phyloP scores from a whole-genome alignment of 164 flowering plant species.

The Piper longum region DNA sequence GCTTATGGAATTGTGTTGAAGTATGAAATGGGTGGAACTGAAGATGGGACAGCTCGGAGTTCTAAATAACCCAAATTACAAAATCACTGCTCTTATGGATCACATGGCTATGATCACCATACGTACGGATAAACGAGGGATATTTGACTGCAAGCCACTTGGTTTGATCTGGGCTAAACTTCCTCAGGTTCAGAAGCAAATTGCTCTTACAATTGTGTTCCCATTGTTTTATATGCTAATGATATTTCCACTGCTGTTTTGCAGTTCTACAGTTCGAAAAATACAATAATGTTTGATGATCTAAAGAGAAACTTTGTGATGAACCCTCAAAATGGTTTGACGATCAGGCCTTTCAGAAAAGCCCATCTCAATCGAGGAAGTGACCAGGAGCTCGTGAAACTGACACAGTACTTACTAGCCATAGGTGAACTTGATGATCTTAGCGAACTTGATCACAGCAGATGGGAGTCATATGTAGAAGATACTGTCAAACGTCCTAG shows the following conservation, averaged over 20 bases:
- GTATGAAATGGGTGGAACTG: constrained; percentile 96
- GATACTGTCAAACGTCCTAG: constrained; percentile 57
- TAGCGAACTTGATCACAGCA: constrained; percentile 51
- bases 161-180: constrained; percentile 89
- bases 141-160: constrained; percentile 94
- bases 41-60: constrained; percentile 99
- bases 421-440: constrained; percentile 83
- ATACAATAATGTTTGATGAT: constrained; percentile 96
- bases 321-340: constrained; percentile 94
- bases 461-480: constrained; percentile 58
- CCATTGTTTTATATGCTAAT: not conserved
- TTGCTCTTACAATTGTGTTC: constrained; percentile 1
- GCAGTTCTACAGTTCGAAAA: constrained; percentile 74
- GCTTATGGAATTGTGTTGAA: constrained; percentile 12
- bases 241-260: constrained; percentile 2
- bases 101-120: constrained; percentile 94
- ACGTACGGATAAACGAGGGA: constrained; percentile 70
- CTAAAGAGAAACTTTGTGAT: constrained; percentile 85
- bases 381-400: constrained; percentile 81
- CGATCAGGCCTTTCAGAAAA: constrained; percentile 73
- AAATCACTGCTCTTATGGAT: constrained; percentile 86
- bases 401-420: constrained; percentile 83
- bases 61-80: constrained; percentile 77
- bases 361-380: constrained; percentile 66
- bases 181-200: constrained; percentile 50